A percentile compares a stretch with the other conserved stretches of the same genome.
These are phyloP conservation scores for Penicillium sp. DNA, from an alignment of 2,329 filamentous ascomycete genomes.

Conservation along the genomic window DNA sequence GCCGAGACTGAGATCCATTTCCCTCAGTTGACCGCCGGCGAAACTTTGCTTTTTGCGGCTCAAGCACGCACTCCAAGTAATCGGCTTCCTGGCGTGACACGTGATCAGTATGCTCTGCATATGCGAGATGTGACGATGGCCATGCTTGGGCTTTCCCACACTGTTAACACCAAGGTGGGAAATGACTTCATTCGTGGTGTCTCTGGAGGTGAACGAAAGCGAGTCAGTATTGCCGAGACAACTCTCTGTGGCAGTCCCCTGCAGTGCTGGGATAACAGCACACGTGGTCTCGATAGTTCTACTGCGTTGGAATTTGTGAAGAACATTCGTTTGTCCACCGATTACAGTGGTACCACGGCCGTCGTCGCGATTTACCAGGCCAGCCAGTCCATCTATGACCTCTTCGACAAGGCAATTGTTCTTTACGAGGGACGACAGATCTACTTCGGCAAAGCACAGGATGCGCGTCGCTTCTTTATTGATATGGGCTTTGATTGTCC, in stretches of 20 bases:
- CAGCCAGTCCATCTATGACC: conserved; percentile 48
- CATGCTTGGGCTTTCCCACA: conserved; percentile 56
- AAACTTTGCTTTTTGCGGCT: conserved; percentile 75
- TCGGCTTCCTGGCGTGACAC: conserved; percentile 39
- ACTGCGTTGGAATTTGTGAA: conserved; percentile 58
- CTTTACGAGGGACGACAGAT: conserved; percentile 75
- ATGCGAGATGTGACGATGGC: conserved; percentile 54
- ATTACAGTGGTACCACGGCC: conserved; percentile 49
- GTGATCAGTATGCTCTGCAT: conserved; percentile 48
- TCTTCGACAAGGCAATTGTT: conserved; percentile 70
- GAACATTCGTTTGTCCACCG: conserved; percentile 49
- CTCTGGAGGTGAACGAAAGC: conserved; percentile 60
- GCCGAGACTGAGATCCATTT: conserved; percentile 82
- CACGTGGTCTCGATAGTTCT: conserved; percentile 52
- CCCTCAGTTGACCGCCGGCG: conserved; percentile 71
- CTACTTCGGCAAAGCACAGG: conserved; percentile 64
- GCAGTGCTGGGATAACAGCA: conserved; percentile 49
- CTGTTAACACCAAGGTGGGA: conserved; percentile 47
- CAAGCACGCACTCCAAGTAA: conserved; percentile 55
- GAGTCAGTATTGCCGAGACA: conserved; percentile 60
- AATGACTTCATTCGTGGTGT: conserved; percentile 61
- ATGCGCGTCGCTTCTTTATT: conserved; percentile 66
- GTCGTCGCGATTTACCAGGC: conserved; percentile 57
- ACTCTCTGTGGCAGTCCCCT: conserved; percentile 47
- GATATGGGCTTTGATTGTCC: conserved; percentile 69